Evolutionary conservation across 139 green algal species (phyloP).

Genomic region (Micractinium sp.): DNA sequence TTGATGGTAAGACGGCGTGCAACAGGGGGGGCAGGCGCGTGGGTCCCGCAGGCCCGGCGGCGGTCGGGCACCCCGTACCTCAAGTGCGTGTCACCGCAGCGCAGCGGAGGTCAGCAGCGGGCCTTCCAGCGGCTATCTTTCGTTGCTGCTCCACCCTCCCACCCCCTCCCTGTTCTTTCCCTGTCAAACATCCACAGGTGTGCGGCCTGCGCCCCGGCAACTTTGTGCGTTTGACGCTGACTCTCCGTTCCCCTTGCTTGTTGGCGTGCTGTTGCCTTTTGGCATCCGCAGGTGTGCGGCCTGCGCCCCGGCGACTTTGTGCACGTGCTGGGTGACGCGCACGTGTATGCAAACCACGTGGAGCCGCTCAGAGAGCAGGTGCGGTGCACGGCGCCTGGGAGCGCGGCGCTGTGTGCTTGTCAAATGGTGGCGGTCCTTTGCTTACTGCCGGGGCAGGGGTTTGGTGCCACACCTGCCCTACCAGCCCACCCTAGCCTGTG

Average conservation of each 20-base stretch:
- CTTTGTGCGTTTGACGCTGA: slow-evolving; percentile 72
- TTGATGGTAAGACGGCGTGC: no score
- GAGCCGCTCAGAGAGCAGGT: slow-evolving; percentile 97
- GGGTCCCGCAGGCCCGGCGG: no score
- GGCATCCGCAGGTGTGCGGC: slow-evolving; percentile 73
- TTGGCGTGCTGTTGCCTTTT: not conserved
- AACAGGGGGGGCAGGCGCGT: no score
- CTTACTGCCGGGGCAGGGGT: not conserved
- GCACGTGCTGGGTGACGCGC: slow-evolving; percentile 94
- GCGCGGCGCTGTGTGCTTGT: slow-evolving; percentile 83
- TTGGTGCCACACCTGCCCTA: not conserved
- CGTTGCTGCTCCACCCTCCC: not conserved
- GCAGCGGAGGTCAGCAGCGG: not conserved
- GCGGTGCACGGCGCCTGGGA: slow-evolving; percentile 46
- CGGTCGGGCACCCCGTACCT: no score
- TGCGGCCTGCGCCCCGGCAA: slow-evolving; percentile 89
- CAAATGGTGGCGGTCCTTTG: not conserved
- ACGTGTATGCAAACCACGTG: slow-evolving; percentile 98
- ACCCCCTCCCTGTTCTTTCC: not conserved
- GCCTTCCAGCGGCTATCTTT: no score
- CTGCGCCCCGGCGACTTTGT: slow-evolving; percentile 94
- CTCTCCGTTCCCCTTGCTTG: not conserved
- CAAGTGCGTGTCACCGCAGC: not conserved
- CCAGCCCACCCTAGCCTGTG: not conserved
- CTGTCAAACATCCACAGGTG: slow-evolving; percentile 56